A percentile compares a stretch with the other conserved stretches of the same genome.
Conservation (phyloP, 805 yeast genomes). For the Maudiozyma serrabonitensis region DNA sequence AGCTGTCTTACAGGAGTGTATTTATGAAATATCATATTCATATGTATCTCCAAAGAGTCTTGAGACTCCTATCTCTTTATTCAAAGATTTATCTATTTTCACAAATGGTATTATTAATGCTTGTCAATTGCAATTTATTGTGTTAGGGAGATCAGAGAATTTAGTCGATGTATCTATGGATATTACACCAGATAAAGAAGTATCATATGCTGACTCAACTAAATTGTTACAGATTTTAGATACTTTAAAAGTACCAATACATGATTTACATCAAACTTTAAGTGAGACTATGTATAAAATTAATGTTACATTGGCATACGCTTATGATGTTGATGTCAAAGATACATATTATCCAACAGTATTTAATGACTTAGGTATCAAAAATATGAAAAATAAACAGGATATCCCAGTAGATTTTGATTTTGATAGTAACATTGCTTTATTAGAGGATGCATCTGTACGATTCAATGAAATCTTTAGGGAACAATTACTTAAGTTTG, state of each 20-base stretch:
- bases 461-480: slow-evolving; percentile 30
- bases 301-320: slow-evolving; percentile 29
- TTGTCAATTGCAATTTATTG: slow-evolving; percentile 36
- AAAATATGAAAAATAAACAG: slow-evolving; percentile 8
- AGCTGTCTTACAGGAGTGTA: slow-evolving; percentile 37
- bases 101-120: slow-evolving; percentile 38
- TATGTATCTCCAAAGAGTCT: slow-evolving; percentile 36
- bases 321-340: slow-evolving; percentile 32
- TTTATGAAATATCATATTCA: slow-evolving; percentile 41
- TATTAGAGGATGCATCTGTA: slow-evolving; percentile 26
- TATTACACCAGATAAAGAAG: slow-evolving; percentile 26
- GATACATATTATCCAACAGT: slow-evolving; percentile 12
- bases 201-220: slow-evolving; percentile 29
- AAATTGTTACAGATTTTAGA: slow-evolving; percentile 26
- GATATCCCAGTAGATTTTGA: slow-evolving; percentile 18
- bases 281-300: slow-evolving; percentile 28
- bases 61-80: slow-evolving; percentile 27
- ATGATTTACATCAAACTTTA: slow-evolving; percentile 27
- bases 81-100: slow-evolving; percentile 28
- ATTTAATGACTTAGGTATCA: slow-evolving; percentile 9
- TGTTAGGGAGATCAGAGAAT: slow-evolving; percentile 20
- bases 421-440: slow-evolving; percentile 19
- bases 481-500: slow-evolving; percentile 20
- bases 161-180: slow-evolving; percentile 11
- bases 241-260: slow-evolving; percentile 27